Evolutionary conservation across 306 rosid genomes (phyloP).

Genomic region (Phaseolus lunatus): DNA sequence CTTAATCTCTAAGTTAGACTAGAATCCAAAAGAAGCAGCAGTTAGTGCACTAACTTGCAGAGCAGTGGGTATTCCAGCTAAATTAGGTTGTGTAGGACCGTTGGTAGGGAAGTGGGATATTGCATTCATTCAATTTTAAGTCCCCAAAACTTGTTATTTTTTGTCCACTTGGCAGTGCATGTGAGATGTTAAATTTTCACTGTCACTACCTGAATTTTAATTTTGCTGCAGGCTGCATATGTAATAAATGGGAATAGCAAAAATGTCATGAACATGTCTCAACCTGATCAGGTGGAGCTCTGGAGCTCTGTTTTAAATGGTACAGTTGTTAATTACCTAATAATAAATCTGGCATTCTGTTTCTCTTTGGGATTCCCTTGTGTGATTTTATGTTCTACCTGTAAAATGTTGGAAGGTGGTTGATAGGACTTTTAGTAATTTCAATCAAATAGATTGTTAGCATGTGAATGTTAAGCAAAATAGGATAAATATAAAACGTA

Average conservation of each 20-base stretch:
- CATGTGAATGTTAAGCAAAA: not conserved
- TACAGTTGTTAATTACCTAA: conserved; percentile 53
- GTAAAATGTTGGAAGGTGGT: conserved; percentile 1
- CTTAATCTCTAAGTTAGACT: not conserved
- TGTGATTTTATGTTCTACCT: conserved; percentile 14
- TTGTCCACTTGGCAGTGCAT: conserved; percentile 4
- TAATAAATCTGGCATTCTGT: conserved; percentile 16
- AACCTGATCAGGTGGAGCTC: conserved; percentile 92
- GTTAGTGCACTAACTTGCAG: conserved; percentile 5
- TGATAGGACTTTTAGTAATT: conserved; percentile 30
- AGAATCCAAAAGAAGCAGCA: not conserved
- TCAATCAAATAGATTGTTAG: conserved; percentile 11
- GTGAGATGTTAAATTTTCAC: conserved; percentile 9
- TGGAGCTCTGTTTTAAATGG: conserved; percentile 86
- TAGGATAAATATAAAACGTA: not conserved
- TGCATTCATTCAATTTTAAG: conserved; percentile 27
- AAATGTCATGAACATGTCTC: conserved; percentile 98
- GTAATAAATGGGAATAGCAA: conserved; percentile 86
- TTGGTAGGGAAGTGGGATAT: not conserved
- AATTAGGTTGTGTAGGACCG: not conserved
- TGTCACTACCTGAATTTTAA: conserved; percentile 12
- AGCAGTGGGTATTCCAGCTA: not conserved
- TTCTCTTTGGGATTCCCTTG: conserved; percentile 22
- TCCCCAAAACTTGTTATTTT: too few species aligned
- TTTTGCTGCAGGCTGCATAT: conserved; percentile 79